phyloP scores from a whole-genome alignment of 2,329 filamentous ascomycete genomes.

The Penicillium sp. region DNA sequence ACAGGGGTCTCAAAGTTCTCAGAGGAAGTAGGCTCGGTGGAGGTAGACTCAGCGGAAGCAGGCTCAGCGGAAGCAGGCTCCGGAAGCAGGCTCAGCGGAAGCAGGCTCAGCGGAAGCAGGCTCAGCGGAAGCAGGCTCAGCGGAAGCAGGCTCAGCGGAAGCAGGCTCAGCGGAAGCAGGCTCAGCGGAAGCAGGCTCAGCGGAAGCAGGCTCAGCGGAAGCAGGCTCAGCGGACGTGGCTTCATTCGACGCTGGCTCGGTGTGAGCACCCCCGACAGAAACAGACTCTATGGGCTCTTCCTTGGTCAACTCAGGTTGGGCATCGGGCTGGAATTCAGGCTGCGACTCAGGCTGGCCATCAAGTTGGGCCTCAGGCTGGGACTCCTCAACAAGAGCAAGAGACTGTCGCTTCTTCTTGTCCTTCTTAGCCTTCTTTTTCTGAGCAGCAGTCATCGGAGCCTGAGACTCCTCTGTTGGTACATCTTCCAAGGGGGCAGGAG shows the following conservation, averaged over 20 bases:
- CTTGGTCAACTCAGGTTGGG: background rate
- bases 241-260: too few species aligned
- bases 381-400: conserved; percentile 6
- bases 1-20: background rate
- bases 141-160: too few species aligned
- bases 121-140: too few species aligned
- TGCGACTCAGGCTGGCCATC: background rate
- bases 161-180: background rate
- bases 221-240: too few species aligned
- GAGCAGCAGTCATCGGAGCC: background rate
- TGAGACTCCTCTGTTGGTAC: background rate
- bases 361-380: conserved; percentile 1
- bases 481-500: background rate
- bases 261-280: too few species aligned
- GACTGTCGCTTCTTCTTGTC: conserved; percentile 22
- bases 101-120: too few species aligned
- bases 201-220: background rate
- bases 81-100: background rate
- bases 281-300: background rate
- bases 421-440: conserved; percentile 22
- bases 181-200: background rate
- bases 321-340: too few species aligned
- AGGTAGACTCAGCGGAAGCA: background rate
- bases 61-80: background rate
- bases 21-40: background rate